Conservation (phyloP, 768 basidiomycete species). For the Butyriboletus loyo region DNA sequence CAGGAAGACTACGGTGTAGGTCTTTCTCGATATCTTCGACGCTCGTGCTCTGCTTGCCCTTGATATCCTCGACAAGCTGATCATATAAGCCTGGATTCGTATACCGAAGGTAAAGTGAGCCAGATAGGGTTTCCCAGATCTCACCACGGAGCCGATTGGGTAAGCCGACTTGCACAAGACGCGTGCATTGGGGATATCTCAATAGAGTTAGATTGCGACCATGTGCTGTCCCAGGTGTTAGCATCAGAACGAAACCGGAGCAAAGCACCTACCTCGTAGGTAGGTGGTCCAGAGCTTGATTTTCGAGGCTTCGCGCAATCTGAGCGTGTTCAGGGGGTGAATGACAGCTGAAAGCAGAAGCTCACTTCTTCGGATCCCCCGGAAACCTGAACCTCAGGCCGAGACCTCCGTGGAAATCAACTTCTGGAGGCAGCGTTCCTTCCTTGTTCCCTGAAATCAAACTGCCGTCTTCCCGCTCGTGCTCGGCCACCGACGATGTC, state of each 20-base stretch:
- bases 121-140: constrained; percentile 97
- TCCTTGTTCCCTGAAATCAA: constrained; percentile 54
- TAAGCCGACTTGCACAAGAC: constrained; percentile 95
- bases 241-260: constrained; percentile 4
- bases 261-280: constrained; percentile 55
- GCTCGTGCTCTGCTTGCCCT: constrained; percentile 76
- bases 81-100: constrained; percentile 82
- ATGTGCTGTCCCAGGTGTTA: constrained; percentile 52
- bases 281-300: constrained; percentile 95
- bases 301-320: constrained; percentile 88
- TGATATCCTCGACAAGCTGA: constrained; percentile 68
- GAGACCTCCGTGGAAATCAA: constrained; percentile 71
- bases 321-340: constrained; percentile 29
- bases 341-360: constrained; percentile 6
- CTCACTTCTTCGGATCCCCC: constrained; percentile 88
- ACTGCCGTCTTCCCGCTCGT: constrained; percentile 68
- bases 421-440: constrained; percentile 42
- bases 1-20: constrained; percentile 90
- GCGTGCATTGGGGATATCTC: constrained; percentile 94
- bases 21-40: constrained; percentile 99
- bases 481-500: constrained; percentile 54
- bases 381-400: constrained; percentile 87
- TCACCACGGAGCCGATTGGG: constrained; percentile 94
- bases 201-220: constrained; percentile 94
- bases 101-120: constrained; percentile 88